Evolutionary conservation across 306 rosid genomes (phyloP).

Genomic region (Calophaca sinica): DNA sequence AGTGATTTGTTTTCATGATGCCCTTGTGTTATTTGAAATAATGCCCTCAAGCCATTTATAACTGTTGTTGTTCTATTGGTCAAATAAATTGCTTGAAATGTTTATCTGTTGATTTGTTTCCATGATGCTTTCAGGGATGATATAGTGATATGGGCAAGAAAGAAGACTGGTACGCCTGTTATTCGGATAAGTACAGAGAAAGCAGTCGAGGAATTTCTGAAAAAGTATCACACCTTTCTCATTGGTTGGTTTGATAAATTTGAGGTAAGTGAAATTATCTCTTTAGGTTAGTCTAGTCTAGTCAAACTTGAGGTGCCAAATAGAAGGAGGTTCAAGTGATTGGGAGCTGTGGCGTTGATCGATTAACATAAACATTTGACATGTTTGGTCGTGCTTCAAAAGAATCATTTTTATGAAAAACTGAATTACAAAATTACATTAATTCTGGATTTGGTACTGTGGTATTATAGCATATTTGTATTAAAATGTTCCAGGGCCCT

Average conservation of each 20-base stretch:
- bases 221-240: constrained; percentile 67
- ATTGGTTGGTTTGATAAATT: constrained; percentile 70
- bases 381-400: constrained; percentile 2
- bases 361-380: neutral
- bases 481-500: constrained; percentile 61
- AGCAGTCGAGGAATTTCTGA: constrained; percentile 69
- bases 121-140: constrained; percentile 72
- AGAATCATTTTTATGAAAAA: neutral
- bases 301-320: constrained; percentile 17
- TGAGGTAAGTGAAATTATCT: constrained; percentile 59
- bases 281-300: neutral
- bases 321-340: neutral
- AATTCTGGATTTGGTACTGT: neutral
- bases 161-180: constrained; percentile 80
- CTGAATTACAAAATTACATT: constrained; percentile 24
- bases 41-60: constrained; percentile 18
- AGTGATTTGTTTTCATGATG: constrained; percentile 26
- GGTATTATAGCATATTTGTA: constrained; percentile 11
- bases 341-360: constrained; percentile 14
- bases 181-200: constrained; percentile 57
- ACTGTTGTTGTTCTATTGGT: constrained; percentile 11
- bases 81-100: constrained; percentile 24
- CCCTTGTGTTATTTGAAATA: neutral
- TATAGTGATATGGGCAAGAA: constrained; percentile 83
- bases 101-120: constrained; percentile 11